Base-by-base conservation (phyloP, 1,139 yeast species). In the Meyerozyma smithsonii region DNA sequence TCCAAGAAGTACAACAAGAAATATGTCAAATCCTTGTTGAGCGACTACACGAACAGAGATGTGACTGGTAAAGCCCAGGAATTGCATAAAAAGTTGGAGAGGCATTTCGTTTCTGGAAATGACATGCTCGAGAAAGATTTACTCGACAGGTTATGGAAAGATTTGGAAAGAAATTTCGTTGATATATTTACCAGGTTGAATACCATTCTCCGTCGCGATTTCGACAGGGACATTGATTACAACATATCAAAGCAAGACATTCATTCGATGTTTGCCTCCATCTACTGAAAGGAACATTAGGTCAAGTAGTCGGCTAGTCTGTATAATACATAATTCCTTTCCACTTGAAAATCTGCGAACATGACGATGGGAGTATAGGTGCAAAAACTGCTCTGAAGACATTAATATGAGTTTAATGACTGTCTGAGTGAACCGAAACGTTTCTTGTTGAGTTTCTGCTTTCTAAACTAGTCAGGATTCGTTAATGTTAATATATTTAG, bases 1-100 rank as follows among this genome's bases (percentile, higher is more conserved):
- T 78, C 83, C 46, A 84, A 81, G 48, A 81, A 84, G 19, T 82
- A 79, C 49, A 81, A 78, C 46, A 74, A 74, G 50, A 72, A 78
- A 38, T 72, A 77, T 18, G 64, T 87, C 44, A 77, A 74, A 46
- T 74, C 81, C 28, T 65, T 85, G 16, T 58, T 84, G 28, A 56
- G 72, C 1, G 71, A 72, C 3, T 81, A 79, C 51, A 79, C 84
- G 10, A 59, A 73, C 3, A 74, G 72, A 44, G 94, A 84, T 40
- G 63, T 89, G 24, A 62, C 71, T 19, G 59, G 63, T 26, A 77
- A 82, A 33, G 78, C 84, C 3, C 72, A 70, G 11, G 77, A 74
- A 21, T 66, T 87, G 28, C 74, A 77, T 41, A 66, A 65, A 40
- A 76, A 79, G 34, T 73, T 88, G 41, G 79, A 77, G 36, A 67